Conservation (phyloP, 176 grass and related monocot species). For the Aegilops umbellulata region DNA sequence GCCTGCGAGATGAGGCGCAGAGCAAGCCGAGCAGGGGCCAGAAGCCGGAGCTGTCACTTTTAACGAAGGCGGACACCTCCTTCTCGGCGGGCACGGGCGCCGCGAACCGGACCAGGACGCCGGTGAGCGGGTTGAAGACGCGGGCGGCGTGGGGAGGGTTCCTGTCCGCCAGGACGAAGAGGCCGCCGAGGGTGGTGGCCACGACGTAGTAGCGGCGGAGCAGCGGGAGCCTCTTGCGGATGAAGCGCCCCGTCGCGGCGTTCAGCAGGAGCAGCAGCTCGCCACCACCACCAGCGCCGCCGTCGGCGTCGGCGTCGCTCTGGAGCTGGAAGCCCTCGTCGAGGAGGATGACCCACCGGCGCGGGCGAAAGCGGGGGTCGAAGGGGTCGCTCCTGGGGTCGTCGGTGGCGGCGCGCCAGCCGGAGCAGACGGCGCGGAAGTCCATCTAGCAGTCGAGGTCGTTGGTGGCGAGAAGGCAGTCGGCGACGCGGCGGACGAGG, state of each 20-base stretch:
- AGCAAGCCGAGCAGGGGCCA: no score
- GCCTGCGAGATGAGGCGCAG: no score
- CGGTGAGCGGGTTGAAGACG: neutral
- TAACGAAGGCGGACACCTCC: no score
- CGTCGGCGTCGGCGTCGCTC: no score
- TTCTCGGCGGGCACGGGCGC: neutral
- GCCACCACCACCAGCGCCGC: no score
- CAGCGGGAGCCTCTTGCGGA: no score
- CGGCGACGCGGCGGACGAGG: neutral
- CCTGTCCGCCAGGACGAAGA: neutral
- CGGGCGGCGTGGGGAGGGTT: neutral
- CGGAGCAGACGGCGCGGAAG: no score
- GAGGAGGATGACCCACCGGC: neutral
- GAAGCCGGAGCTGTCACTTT: no score
- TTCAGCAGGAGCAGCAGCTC: no score
- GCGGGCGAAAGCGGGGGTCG: neutral
- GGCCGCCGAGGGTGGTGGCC: neutral
- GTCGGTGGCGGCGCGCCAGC: neutral
- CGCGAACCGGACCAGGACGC: neutral
- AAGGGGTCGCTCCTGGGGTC: neutral
- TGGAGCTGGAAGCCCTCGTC: neutral
- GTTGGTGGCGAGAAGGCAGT: neutral
- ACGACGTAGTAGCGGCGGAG: neutral
- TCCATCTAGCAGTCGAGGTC: neutral
- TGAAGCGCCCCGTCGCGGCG: no score